phyloP scores from a whole-genome alignment of 2,329 filamentous ascomycete species.

The Dichotomopilus funicola region DNA sequence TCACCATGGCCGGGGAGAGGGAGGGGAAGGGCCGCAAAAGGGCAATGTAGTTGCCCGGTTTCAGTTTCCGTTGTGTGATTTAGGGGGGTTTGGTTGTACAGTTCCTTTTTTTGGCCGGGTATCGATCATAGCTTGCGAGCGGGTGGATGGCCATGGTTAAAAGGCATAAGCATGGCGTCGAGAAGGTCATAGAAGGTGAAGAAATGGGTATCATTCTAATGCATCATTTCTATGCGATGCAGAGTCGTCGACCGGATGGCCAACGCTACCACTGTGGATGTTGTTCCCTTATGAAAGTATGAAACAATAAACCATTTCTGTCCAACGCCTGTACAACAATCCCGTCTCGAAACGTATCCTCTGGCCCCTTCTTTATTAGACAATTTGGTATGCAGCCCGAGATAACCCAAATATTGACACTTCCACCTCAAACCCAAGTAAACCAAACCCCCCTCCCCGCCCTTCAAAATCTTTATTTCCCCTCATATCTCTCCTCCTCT shows the following conservation, averaged over 20 bases:
- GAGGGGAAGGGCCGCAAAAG: background rate
- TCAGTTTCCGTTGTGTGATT: conserved; percentile 8
- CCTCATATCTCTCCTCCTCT: conserved; percentile 43
- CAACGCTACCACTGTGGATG: background rate
- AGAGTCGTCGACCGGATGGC: too few relatives aligned
- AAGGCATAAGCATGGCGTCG: conserved; percentile 16
- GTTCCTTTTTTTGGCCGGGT: background rate
- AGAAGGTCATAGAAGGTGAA: conserved; percentile 13
- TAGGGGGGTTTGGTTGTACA: background rate
- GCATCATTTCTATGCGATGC: background rate
- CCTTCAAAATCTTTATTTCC: conserved; percentile 21
- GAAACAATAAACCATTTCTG: background rate
- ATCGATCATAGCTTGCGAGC: conserved; percentile 5
- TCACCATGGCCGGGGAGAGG: background rate
- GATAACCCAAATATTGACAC: too few relatives aligned
- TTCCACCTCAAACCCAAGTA: background rate
- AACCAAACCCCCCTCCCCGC: background rate
- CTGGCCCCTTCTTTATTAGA: too few relatives aligned
- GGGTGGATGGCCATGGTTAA: background rate
- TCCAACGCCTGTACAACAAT: too few relatives aligned
- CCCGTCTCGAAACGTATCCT: too few relatives aligned
- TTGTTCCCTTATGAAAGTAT: background rate
- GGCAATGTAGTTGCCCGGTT: conserved; percentile 1
- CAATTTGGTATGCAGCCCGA: too few relatives aligned
- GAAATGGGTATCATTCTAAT: conserved; percentile 10